phyloP scores from a whole-genome alignment of 2,329 filamentous ascomycete species.

The Pyrenochaeta sp. region DNA sequence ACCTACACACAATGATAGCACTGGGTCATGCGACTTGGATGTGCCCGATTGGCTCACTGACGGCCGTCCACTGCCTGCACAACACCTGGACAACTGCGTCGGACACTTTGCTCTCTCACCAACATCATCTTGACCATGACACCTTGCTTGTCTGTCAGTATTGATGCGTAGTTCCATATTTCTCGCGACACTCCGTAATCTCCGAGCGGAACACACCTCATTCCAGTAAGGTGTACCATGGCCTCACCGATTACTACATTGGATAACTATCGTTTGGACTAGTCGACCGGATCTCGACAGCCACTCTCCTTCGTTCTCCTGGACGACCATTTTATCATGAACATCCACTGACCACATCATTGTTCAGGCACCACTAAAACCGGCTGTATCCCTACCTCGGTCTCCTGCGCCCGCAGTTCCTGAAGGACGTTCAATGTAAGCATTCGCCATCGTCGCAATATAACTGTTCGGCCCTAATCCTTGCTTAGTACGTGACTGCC shows the following conservation, averaged over 20 bases:
- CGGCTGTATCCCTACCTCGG: conserved; percentile 22
- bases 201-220: background rate
- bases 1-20: background rate
- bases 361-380: conserved; percentile 20
- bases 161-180: background rate
- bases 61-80: too few species aligned
- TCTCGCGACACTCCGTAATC: background rate
- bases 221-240: background rate
- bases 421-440: conserved; percentile 35
- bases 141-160: background rate
- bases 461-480: conserved; percentile 28
- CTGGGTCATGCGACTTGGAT: background rate
- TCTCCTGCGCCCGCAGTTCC: conserved; percentile 25
- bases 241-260: background rate
- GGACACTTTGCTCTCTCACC: background rate
- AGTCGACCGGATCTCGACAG: background rate
- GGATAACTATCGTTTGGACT: background rate
- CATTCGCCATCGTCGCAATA: conserved; percentile 5
- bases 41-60: too few species aligned
- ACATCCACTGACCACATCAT: conserved; percentile 19
- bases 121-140: background rate
- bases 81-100: background rate
- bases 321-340: background rate
- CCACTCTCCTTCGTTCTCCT: background rate
- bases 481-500: conserved; percentile 48